These are phyloP conservation scores for Xylariaceae sp. DNA, from an alignment of 2,329 filamentous ascomycete genomes.

Conservation along the genomic window DNA sequence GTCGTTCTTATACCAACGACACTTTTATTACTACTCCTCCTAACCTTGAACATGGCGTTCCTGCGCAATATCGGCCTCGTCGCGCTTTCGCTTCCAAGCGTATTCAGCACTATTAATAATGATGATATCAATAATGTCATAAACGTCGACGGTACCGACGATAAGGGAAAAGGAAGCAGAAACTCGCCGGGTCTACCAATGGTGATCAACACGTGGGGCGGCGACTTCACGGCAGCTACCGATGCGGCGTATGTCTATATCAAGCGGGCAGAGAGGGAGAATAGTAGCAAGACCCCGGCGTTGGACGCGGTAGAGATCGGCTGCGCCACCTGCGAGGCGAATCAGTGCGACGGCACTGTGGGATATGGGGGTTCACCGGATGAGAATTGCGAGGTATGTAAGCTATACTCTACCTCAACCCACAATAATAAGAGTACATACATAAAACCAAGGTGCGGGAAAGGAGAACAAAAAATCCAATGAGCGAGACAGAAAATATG, in stretches of 20 bases:
- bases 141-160: no score
- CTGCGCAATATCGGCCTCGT: not conserved
- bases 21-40: not conserved
- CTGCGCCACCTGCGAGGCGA: slow-evolving; percentile 45
- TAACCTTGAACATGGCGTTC: not conserved
- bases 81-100: not conserved
- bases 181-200: slow-evolving; percentile 40
- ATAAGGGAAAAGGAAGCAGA: not conserved
- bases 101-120: not conserved
- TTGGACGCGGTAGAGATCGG: slow-evolving; percentile 49
- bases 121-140: not conserved
- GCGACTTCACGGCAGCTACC: slow-evolving; percentile 46
- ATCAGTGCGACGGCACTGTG: slow-evolving; percentile 50
- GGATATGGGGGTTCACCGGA: slow-evolving; percentile 51
- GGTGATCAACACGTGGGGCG: slow-evolving; percentile 51
- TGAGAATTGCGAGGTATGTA: slow-evolving; percentile 43
- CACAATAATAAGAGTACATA: not conserved
- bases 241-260: slow-evolving; percentile 44
- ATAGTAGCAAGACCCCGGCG: slow-evolving; percentile 28
- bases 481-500: not conserved
- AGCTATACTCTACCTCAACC: not conserved
- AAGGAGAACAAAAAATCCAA: not conserved
- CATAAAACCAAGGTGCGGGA: not conserved
- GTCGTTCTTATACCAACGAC: not conserved
- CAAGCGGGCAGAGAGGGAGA: slow-evolving; percentile 18